Evolutionary conservation across 176 grass and related monocot genomes (phyloP).

Genomic region (Oryza meridionalis): DNA sequence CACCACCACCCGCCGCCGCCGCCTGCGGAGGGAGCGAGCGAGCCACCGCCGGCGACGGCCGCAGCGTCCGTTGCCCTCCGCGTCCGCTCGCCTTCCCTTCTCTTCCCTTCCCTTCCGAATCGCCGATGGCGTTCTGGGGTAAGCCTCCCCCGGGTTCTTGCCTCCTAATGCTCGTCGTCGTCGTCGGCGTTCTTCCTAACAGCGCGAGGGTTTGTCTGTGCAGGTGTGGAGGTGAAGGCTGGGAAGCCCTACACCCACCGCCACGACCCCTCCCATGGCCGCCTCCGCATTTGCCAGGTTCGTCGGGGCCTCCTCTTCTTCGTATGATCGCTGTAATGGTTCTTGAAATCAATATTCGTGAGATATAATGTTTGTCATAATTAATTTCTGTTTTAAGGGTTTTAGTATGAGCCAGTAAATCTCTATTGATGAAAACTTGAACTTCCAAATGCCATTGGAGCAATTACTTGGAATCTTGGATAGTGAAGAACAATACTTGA

Average conservation of each 20-base stretch:
- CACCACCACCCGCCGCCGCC: no score
- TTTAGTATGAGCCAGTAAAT: no score
- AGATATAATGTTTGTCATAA: not conserved
- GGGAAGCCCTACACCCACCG: constrained; percentile 80
- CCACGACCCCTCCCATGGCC: constrained; percentile 62
- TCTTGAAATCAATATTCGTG: not conserved
- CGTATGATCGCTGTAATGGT: not conserved
- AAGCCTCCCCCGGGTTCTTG: constrained; percentile 19
- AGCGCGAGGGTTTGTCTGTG: not conserved
- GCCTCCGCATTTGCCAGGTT: constrained; percentile 87
- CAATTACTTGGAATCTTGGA: not conserved
- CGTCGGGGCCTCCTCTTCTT: not conserved
- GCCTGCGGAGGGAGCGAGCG: no score
- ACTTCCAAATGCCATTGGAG: not conserved
- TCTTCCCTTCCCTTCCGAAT: not conserved
- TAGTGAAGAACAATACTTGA: not conserved
- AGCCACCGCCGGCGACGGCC: no score
- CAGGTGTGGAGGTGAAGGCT: constrained; percentile 89
- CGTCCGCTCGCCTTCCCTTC: not conserved
- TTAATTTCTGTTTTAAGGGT: not conserved
- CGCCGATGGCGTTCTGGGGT: constrained; percentile 81
- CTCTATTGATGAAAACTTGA: not conserved
- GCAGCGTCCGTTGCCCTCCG: no score
- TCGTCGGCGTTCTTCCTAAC: not conserved
- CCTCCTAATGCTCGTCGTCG: not conserved